Evolutionary conservation across 1,284 basidiomycete species (phyloP), one percentile per base, ranked within the genome.

Genomic region (Xerocomus amazonicus): DNA sequence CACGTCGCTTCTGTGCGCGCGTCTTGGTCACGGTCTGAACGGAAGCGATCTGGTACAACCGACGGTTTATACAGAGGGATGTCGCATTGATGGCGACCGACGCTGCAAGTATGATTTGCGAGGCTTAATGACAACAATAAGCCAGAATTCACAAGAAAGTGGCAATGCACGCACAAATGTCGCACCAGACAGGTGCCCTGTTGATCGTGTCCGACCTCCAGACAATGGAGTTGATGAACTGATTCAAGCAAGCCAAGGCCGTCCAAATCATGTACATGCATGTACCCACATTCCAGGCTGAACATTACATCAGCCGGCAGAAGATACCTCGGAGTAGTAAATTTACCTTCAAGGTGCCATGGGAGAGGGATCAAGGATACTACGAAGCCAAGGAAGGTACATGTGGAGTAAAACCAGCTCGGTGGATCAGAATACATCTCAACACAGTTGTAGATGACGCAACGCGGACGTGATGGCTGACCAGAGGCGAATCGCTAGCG

Each of bases 191-290:
- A 0, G 76, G 73, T 0, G 70, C 72, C 19, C 57, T 63, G 31
- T 78, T 68, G 13, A 70, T 57, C 3, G 67, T 67, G 53, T 78
- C 80, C 34, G 73, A 70, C 36, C 69, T 66, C 83, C 84, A 89
- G 10, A 82, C 60, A 3, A 83, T 54, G 6, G 78, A 68, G 60
- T 88, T 82, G 42, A 55, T 85, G 63, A 16, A 71, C 26, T 9
- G 73, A 23, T 78, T 71, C 12, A 87, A 17, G 56, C 80, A 82
- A 28, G 66, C 68, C 4, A 77, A 51, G 17, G 77, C 66, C 3
- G 83, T 71, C 84, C 84, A 89, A 2, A 71, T 58, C 43, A 85
- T 75, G 44, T 80, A 72, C 37, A 79, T 66, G 14, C 85, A 62
- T 9, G 77, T 80, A 1, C 79, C 75, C n/a, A 79, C 68, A 56